Base-by-base conservation (phyloP, 768 basidiomycete genomes). In the Lentinula sp. region DNA sequence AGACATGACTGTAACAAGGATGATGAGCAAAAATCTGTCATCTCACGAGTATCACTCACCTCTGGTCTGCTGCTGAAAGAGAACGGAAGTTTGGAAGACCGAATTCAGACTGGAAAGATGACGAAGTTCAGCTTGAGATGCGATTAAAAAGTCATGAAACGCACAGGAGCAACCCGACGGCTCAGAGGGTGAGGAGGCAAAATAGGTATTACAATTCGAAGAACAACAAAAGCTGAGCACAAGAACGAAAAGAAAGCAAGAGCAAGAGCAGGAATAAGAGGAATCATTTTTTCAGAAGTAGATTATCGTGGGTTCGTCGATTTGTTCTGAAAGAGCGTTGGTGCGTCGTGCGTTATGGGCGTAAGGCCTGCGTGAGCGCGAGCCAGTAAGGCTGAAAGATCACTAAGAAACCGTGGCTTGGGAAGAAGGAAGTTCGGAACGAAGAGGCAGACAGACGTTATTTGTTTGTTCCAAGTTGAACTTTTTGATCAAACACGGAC, bases 141-240 rank as follows among this genome's bases (percentile, higher is more conserved):
- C n/a, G 10, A 60, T 64, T 18, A 51, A 61, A 15, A 57, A 21
- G 23, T 40, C 56, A 28, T 48, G 48, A 37, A 45, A 78, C 85
- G 62, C 67, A 90, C 89, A 57, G 88, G 88, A 70, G 84, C 79
- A 69, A 88, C 87, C 67, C 86, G 85, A 76, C 83, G 82, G 72
- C 87, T 89, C 70, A 89, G 76, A 31, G 87, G 85, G 65, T 84
- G 81, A 56, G 88, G 87, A 31, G 88, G 89, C 60, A 91, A 70
- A 70, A 90, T 85, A 62, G 89, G 87, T 69, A 89, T 78, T 68
- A 90, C 70, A 70, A 89, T 86, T 70, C 86, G 86, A 69, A 90
- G 83, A 73, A 91, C 83, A 67, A 89, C 80, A 68, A 89, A 90
- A 68, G 80, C 85, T 50, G 89, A 90, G 69, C 80, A 81, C 68